phyloP scores from a whole-genome alignment of 2,329 filamentous ascomycete species.

The Pezicula rhizophila region DNA sequence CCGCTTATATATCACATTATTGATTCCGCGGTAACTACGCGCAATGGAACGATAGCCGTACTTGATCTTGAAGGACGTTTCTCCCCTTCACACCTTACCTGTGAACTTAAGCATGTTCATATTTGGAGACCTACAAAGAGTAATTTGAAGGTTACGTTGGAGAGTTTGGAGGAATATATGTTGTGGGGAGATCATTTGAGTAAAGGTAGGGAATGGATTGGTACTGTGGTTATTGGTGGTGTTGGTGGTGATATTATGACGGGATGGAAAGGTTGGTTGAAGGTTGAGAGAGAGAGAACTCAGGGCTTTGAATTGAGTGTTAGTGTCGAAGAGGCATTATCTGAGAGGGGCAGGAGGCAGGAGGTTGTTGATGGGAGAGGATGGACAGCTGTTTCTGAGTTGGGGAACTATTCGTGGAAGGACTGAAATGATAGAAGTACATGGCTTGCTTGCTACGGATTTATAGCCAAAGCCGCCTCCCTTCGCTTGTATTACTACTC shows the following conservation, averaged over 20 bases:
- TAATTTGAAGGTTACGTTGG: constrained; percentile 17
- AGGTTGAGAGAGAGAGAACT: constrained; percentile 19
- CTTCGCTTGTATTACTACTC: no score
- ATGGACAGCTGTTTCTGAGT: constrained; percentile 20
- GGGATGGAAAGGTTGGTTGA: constrained; percentile 27
- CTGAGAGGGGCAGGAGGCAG: constrained; percentile 14
- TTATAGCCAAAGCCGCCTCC: no score
- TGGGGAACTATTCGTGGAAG: constrained; percentile 11
- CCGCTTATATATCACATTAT: constrained; percentile 52
- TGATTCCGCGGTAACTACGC: constrained; percentile 42
- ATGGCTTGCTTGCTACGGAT: no score
- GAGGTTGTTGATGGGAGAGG: constrained; percentile 14
- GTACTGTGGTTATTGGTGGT: constrained; percentile 18
- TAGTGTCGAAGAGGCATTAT: constrained; percentile 25
- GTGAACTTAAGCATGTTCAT: constrained; percentile 23
- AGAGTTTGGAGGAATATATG: constrained; percentile 24
- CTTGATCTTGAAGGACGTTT: constrained; percentile 52
- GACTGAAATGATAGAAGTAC: not conserved
- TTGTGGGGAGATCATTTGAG: constrained; percentile 21
- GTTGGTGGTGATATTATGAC: constrained; percentile 17
- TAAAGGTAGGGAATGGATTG: constrained; percentile 22
- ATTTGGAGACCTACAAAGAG: constrained; percentile 16
- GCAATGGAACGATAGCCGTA: constrained; percentile 37
- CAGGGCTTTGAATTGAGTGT: constrained; percentile 16
- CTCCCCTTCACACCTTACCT: constrained; percentile 34